phyloP scores from a whole-genome alignment of 192 early-diverging fungal species.

The Globomyces pollinis-pini region DNA sequence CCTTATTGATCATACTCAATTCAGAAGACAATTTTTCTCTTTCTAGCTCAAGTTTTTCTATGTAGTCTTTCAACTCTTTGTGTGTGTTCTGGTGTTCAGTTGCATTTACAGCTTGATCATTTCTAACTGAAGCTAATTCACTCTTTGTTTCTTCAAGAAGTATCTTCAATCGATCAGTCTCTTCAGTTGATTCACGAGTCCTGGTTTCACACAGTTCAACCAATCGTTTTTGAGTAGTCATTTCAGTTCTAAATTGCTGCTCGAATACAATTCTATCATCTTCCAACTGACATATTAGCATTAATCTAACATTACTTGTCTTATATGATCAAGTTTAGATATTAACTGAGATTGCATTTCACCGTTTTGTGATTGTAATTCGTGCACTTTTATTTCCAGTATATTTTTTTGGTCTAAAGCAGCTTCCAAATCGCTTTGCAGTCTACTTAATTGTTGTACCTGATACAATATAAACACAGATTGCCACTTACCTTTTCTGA shows the following conservation, averaged over 20 bases:
- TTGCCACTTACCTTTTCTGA: too few species aligned
- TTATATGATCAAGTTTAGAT: constrained; percentile 29
- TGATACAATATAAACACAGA: constrained; percentile 29
- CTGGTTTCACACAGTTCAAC: constrained; percentile 41
- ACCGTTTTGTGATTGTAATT: constrained; percentile 23
- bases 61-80: constrained; percentile 31
- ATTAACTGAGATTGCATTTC: constrained; percentile 34
- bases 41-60: constrained; percentile 37
- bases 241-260: constrained; percentile 57
- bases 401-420: constrained; percentile 40
- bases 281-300: constrained; percentile 27
- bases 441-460: constrained; percentile 40
- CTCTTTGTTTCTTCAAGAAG: constrained; percentile 46
- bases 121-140: constrained; percentile 38
- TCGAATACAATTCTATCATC: constrained; percentile 27
- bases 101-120: constrained; percentile 28
- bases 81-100: constrained; percentile 28
- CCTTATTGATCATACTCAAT: not conserved
- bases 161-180: constrained; percentile 43
- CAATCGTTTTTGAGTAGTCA: constrained; percentile 57
- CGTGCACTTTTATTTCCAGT: constrained; percentile 22
- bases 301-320: too few species aligned
- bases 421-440: constrained; percentile 44
- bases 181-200: constrained; percentile 27
- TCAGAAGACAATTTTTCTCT: constrained; percentile 18